These are phyloP conservation scores for Dipteronia sinensis DNA, from an alignment of 345 rosid species.

Conservation along the genomic window DNA sequence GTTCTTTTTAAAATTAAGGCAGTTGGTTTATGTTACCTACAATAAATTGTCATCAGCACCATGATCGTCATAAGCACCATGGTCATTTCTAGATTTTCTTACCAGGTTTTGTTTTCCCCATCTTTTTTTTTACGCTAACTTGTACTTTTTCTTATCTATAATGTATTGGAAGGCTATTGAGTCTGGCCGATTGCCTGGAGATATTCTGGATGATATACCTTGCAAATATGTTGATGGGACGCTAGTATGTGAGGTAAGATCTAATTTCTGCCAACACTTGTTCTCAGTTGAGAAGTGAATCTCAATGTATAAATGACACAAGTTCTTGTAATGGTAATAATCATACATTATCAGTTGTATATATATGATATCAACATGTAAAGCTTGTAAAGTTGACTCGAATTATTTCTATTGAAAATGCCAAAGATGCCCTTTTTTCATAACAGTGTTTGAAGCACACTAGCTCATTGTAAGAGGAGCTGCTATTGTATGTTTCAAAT, in stretches of 20 bases:
- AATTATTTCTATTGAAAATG: not conserved
- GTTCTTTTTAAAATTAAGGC: not conserved
- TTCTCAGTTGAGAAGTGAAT: conserved; percentile 13
- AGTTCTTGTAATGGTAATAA: not conserved
- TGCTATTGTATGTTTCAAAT: not conserved
- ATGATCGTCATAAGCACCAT: not conserved
- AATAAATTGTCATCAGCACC: not conserved
- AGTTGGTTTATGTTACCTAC: conserved; percentile 7
- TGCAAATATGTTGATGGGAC: conserved; percentile 78
- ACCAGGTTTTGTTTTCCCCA: not conserved
- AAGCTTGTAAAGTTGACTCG: not conserved
- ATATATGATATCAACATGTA: not conserved
- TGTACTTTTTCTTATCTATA: not conserved
- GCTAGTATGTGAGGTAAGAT: conserved; percentile 78
- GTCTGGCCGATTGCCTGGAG: conserved; percentile 86
- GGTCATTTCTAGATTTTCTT: not conserved
- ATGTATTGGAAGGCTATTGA: conserved; percentile 71
- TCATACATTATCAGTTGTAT: not conserved
- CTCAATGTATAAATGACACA: not conserved
- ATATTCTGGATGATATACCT: conserved; percentile 71
- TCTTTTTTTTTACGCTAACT: not conserved
- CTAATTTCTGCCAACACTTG: conserved; percentile 6
- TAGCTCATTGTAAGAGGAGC: not conserved
- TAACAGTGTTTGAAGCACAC: too few species aligned
- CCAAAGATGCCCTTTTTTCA: not conserved